phyloP scores from a whole-genome alignment of 768 basidiomycete species.

The Boletus huronensis region DNA sequence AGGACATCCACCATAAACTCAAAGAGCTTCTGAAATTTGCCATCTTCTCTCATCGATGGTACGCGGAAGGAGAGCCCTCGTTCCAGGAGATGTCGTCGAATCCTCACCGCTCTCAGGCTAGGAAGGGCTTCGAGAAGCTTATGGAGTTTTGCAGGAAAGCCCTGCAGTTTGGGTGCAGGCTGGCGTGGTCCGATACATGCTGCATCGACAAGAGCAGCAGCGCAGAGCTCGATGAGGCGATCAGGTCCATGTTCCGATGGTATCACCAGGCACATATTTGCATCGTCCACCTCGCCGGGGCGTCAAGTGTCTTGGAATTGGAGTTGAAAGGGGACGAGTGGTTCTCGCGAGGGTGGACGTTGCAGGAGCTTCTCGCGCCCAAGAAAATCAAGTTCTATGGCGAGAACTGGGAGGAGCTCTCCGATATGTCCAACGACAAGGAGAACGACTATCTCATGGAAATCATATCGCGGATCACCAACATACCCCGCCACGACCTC shows the following conservation, averaged over 20 bases:
- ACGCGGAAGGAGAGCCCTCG: conserved; percentile 7
- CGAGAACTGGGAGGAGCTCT: conserved; percentile 6
- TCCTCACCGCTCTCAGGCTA: neutral
- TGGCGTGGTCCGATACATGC: conserved; percentile 17
- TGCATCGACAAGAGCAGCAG: conserved; percentile 17
- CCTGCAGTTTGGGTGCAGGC: conserved; percentile 3
- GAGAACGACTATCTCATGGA: neutral
- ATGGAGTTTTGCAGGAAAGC: conserved; percentile 11
- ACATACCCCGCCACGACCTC: conserved; percentile 10
- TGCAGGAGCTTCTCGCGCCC: conserved; percentile 15
- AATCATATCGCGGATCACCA: conserved; percentile 4
- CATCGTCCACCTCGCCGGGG: conserved; percentile 12
- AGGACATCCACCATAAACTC: neutral
- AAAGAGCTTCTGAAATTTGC: conserved; percentile 7
- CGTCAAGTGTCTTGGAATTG: neutral
- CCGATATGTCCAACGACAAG: conserved; percentile 6
- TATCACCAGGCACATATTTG: conserved; percentile 12
- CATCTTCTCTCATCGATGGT: conserved; percentile 18
- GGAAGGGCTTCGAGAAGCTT: conserved; percentile 11
- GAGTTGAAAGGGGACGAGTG: conserved; percentile 5
- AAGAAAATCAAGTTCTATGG: conserved; percentile 10
- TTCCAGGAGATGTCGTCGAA: neutral
- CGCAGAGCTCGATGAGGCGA: conserved; percentile 15
- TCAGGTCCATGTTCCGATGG: conserved; percentile 20
- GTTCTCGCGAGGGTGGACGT: conserved; percentile 15